A percentile compares a stretch with the other conserved stretches of the same genome.
phyloP scores from a whole-genome alignment of 768 basidiomycete species.

The Suillus sp. region DNA sequence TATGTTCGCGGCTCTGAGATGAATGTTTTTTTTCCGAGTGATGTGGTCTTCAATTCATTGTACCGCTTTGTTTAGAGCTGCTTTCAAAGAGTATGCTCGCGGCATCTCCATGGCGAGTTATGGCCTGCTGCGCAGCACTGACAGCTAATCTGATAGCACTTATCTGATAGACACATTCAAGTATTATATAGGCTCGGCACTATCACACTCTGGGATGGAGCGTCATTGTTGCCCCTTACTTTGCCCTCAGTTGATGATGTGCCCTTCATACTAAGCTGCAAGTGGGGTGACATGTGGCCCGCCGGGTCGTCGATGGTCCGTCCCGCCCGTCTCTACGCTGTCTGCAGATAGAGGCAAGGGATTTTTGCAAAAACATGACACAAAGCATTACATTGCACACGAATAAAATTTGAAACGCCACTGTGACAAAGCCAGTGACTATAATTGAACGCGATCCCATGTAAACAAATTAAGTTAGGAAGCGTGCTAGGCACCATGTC shows the following conservation, averaged over 20 bases:
- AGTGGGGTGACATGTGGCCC: neutral
- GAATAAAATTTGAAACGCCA: neutral
- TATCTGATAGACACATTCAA: neutral
- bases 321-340: neutral
- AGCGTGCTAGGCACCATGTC: neutral
- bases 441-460: neutral
- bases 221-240: neutral
- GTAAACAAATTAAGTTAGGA: neutral
- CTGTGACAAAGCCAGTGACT: neutral
- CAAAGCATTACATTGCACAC: neutral
- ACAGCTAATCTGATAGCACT: neutral
- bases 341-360: no score
- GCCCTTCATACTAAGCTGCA: neutral
- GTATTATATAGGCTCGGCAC: neutral
- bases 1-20: neutral
- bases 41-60: neutral
- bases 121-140: neutral
- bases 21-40: neutral
- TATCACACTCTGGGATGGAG: neutral
- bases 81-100: neutral
- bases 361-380: neutral
- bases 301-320: neutral
- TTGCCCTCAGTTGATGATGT: neutral
- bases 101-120: neutral
- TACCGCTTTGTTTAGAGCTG: neutral